Evolutionary conservation across 352 stramenopile species (phyloP), one percentile per base, ranked within the genome.

Genomic region (Pythium brachiatum): DNA sequence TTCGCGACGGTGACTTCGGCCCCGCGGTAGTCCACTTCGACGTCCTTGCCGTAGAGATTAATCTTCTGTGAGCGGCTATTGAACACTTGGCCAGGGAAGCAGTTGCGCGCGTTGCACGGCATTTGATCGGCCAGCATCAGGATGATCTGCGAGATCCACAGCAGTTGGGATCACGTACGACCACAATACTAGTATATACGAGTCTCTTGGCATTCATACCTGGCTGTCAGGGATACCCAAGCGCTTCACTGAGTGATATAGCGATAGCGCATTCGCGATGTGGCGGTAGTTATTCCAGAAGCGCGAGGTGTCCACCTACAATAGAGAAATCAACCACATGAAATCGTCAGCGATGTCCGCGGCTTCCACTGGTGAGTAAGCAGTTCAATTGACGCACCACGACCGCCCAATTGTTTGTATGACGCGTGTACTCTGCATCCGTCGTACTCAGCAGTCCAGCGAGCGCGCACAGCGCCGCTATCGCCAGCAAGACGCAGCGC

Each of bases 221-320:
- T 98, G 95, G 50, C 91, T 97, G 65, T 99, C 95, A 0, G 92
- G 89, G 53, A 98, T 96, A 3, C 94, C 95, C 8, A 97, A 81
- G 21, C 86, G 73, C 72, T 97, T 97, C 12, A 98, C 83, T 8
- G 94, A 90, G 68, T 97, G 81, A 58, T 98, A 98, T 26, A 99
- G 81, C 41, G 89, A 96, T 36, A 98, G 75, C 48, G 92, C 92
- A 76, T 99, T 98, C 18, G 93, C 91, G 16, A 95, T 90, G 66
- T 99, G 96, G 36, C 96, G 89, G 75, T 99, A 99, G 74, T 99
- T 99, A 76, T 96, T 98, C 88, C 89, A 99, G 74, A 98, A 99
- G 76, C 92, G 86, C 75, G 92, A 98, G 29, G 94, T 98, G 31
- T 95, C 91, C 59, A 97, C 88, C 90, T 97, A 54, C 23, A 27